Base-by-base conservation (phyloP, 768 basidiomycete species). In the Lactarius evosmus region DNA sequence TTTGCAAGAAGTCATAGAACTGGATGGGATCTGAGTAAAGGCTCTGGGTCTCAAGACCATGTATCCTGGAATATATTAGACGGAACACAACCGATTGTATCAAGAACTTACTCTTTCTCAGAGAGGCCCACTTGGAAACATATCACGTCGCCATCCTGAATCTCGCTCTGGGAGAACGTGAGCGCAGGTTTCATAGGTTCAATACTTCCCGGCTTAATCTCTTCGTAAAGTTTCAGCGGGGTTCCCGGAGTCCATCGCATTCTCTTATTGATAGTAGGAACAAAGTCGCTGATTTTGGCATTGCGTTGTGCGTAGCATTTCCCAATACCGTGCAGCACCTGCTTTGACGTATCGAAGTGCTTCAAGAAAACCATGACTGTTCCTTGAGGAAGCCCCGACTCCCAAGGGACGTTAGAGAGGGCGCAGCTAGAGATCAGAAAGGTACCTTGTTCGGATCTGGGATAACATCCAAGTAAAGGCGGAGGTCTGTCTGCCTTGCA, bases 171-270 rank as follows among this genome's bases (percentile, higher is more conserved):
- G 57, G 90, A 85, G 76, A 98, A 98, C 0, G 97, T 95, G 61
- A 86, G 76, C 76, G 97, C 98, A 38, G 83, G 85, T 78, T 98
- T 98, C 96, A 99, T 97, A 52, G 86, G 80, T 77, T 98, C 97
- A 71, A 99, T 98, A 96, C 98, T 98, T 64, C 93, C 93, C 5
- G 97, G 97, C 83, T 99, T 99, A 77, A 99, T 99, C 88, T 99
- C 97, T 91, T 99, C 97, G 71, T 89, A 99, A 25, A 98, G 80
- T 77, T 94, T 98, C 72, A 99, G 74, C 19, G 95, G 93, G 14
- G 95, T 98, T n/a, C 89, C 88, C 3, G 91, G 84, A 3, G 90
- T 86, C 95, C 94, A 98, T 22, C 90, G 83, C 94, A 98, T 97
- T 66, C 86, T 86, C 75, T 98, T 95, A 73, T 96, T 95, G 77